phyloP scores from a whole-genome alignment of 441 rosid genomes.

The Croton setiger region DNA sequence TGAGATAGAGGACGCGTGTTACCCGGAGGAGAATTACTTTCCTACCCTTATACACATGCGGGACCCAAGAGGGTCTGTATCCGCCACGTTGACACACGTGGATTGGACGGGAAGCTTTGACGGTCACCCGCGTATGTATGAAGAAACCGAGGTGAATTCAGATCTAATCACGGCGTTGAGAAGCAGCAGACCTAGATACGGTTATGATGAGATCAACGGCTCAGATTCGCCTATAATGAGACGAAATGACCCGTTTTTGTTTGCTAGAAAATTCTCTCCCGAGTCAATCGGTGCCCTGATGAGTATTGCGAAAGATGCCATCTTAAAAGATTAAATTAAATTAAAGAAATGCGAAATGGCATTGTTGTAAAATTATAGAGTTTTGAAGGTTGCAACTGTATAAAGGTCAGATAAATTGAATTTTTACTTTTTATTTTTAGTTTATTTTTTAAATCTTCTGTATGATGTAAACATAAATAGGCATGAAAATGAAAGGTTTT shows the following conservation, averaged over 20 bases:
- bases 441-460: not conserved
- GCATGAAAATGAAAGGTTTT: not conserved
- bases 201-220: constrained; percentile 44
- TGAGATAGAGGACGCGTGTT: constrained; percentile 42
- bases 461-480: not conserved
- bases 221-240: constrained; percentile 30
- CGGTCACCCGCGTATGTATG: constrained; percentile 73
- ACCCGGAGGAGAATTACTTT: constrained; percentile 71
- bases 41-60: constrained; percentile 66
- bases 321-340: constrained; percentile 46
- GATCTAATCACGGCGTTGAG: constrained; percentile 43
- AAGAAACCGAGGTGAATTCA: constrained; percentile 41
- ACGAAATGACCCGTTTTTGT: constrained; percentile 46
- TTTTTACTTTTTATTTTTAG: not conserved
- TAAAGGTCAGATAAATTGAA: not conserved
- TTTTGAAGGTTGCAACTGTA: constrained; percentile 6
- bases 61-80: constrained; percentile 51
- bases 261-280: constrained; percentile 61
- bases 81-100: constrained; percentile 70
- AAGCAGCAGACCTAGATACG: constrained; percentile 44
- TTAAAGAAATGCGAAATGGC: not conserved
- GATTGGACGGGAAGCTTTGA: constrained; percentile 46
- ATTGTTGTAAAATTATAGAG: not conserved
- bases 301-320: constrained; percentile 39
- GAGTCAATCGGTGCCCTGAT: constrained; percentile 36